A percentile compares a stretch with the other conserved stretches of the same genome.
phyloP scores from a whole-genome alignment of 192 early-diverging fungal species.

The Coemansia sp. region DNA sequence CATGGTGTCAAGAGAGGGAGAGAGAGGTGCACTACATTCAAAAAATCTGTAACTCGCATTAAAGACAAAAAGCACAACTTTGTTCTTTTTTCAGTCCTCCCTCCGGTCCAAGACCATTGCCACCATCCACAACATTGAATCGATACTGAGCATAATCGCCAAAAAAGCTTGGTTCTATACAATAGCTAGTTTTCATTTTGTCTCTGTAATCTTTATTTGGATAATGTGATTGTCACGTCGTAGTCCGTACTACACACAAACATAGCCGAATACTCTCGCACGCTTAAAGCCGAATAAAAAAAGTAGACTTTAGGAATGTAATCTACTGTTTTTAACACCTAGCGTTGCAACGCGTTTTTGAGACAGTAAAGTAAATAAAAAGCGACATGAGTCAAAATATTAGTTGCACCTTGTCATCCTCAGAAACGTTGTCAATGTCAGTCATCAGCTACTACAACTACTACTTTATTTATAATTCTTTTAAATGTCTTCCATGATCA shows the following conservation, averaged over 20 bases:
- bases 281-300: slow-evolving; percentile 1
- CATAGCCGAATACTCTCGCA: neutral
- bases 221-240: slow-evolving; percentile 82
- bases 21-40: neutral
- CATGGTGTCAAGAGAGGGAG: neutral
- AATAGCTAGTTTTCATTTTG: slow-evolving; percentile 70
- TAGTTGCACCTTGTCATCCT: neutral
- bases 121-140: neutral
- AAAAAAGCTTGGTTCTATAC: neutral
- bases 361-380: neutral
- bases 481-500: slow-evolving; percentile 56
- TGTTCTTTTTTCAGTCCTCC: neutral
- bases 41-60: neutral
- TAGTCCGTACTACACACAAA: slow-evolving; percentile 68
- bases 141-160: neutral
- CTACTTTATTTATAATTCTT: neutral
- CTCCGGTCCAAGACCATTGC: neutral
- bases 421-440: neutral
- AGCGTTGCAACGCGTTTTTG: neutral
- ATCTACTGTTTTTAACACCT: neutral
- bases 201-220: too few species aligned
- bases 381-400: neutral
- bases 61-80: neutral
- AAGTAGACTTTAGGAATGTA: neutral
- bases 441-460: neutral